Conservation (phyloP, 73 alveolate species). For the Paramecium biaurelia region DNA sequence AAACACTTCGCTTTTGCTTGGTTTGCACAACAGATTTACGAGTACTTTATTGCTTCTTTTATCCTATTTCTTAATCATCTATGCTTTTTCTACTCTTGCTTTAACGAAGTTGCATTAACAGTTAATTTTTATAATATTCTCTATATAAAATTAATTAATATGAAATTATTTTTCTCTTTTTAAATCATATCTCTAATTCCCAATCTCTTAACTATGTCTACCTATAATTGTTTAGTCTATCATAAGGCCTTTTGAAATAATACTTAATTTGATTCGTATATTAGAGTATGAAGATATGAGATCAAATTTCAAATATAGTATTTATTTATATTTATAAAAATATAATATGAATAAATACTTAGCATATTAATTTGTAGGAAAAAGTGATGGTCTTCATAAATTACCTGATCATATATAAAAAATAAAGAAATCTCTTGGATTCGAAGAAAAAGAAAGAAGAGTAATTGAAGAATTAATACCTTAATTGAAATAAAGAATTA, state of each 20-base stretch:
- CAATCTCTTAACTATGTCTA: no score
- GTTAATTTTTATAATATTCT: slow-evolving; percentile 9
- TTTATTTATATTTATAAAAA: not conserved
- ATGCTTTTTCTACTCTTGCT: slow-evolving; percentile 23
- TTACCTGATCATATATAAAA: slow-evolving; percentile 4
- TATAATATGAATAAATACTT: not conserved
- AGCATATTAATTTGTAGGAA: slow-evolving; percentile 54
- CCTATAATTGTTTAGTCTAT: not conserved
- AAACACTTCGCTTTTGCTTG: slow-evolving; percentile 6
- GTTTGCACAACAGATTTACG: not conserved
- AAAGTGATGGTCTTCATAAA: not conserved
- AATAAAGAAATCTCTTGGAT: not conserved
- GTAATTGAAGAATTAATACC: slow-evolving; percentile 37
- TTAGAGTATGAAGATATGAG: not conserved
- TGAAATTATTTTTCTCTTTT: not conserved
- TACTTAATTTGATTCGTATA: no score
- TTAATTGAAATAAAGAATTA: not conserved
- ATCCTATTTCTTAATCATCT: not conserved
- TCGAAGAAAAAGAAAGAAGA: slow-evolving; percentile 20
- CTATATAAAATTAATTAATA: not conserved
- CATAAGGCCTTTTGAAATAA: no score
- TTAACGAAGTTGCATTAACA: slow-evolving; percentile 43
- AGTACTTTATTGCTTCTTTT: not conserved
- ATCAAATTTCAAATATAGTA: not conserved
- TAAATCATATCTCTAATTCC: no score